These are phyloP conservation scores for Globisporangium abappressorium DNA, from an alignment of 352 stramenopile genomes.

Conservation along the genomic window DNA sequence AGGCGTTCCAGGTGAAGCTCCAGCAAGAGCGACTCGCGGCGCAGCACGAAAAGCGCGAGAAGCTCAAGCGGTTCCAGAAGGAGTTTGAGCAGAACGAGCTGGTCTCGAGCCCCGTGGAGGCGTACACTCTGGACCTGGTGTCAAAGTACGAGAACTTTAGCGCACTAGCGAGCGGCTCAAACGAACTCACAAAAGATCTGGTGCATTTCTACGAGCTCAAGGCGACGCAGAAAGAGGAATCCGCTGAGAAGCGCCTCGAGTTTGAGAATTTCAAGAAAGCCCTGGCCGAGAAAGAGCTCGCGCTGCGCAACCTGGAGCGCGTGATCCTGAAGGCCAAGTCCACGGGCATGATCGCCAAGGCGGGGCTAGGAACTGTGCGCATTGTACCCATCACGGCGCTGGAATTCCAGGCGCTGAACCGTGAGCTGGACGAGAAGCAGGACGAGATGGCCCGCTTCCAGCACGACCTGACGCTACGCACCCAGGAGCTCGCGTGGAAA, in stretches of 20 bases:
- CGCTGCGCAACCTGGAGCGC: conserved; percentile 56
- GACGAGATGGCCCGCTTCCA: conserved; percentile 42
- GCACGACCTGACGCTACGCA: conserved; percentile 32
- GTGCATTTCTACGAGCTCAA: conserved; percentile 63
- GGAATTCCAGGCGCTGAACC: conserved; percentile 40
- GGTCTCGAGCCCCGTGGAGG: conserved; percentile 55
- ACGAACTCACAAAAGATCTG: conserved; percentile 43
- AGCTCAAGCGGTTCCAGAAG: conserved; percentile 50
- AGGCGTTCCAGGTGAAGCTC: conserved; percentile 39
- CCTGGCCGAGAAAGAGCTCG: conserved; percentile 35
- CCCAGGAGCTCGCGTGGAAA: conserved; percentile 53
- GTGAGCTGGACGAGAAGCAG: conserved; percentile 42
- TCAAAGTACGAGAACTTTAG: conserved; percentile 39
- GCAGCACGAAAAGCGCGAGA: conserved; percentile 52
- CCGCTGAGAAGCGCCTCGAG: conserved; percentile 28
- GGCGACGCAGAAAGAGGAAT: conserved; percentile 43
- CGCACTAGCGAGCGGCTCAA: conserved; percentile 29
- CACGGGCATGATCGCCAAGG: conserved; percentile 71
- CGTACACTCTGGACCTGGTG: conserved; percentile 47
- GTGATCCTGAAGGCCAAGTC: conserved; percentile 59
- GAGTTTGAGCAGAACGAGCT: conserved; percentile 69
- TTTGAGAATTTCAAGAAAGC: conserved; percentile 26
- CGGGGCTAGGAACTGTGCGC: conserved; percentile 61
- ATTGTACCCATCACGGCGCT: conserved; percentile 50
- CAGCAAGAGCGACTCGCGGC: conserved; percentile 41